Conservation (phyloP, 192 early-diverging fungal genomes). For the Coemansia sp. region DNA sequence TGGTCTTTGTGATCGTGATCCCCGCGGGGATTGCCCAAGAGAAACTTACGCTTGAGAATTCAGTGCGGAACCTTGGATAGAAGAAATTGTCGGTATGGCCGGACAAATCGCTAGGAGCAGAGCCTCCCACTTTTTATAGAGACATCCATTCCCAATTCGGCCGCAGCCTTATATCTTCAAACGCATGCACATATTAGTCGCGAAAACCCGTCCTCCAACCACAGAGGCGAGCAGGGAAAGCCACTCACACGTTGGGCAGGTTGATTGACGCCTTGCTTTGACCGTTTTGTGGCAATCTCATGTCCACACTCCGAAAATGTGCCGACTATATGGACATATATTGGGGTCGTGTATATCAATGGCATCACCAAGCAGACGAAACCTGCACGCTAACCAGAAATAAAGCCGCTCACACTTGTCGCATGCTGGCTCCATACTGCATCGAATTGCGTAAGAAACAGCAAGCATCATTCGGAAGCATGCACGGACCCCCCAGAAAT, state of each 20-base stretch:
- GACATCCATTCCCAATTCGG: no score
- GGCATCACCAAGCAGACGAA: no score
- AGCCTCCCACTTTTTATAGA: neutral
- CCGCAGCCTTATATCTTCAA: no score
- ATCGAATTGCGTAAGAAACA: neutral
- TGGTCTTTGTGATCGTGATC: neutral
- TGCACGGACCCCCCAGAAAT: neutral
- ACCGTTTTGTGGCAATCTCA: neutral
- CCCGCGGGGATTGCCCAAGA: neutral
- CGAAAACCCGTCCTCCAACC: neutral
- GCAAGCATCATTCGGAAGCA: neutral
- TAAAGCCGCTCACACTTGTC: no score
- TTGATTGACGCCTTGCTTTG: neutral
- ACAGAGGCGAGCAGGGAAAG: neutral
- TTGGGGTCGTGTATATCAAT: no score
- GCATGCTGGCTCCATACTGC: no score
- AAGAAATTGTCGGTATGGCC: neutral
- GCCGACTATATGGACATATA: neutral
- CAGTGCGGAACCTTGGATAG: neutral
- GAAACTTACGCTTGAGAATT: neutral
- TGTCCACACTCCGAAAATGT: neutral
- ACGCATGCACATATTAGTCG: neutral
- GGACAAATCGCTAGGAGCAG: neutral
- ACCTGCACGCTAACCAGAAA: no score
- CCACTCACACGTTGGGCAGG: neutral